Evolutionary conservation across 257 asterid genomes (phyloP), one percentile per base, ranked within the genome.

Genomic region (Linderniella brevidens): DNA sequence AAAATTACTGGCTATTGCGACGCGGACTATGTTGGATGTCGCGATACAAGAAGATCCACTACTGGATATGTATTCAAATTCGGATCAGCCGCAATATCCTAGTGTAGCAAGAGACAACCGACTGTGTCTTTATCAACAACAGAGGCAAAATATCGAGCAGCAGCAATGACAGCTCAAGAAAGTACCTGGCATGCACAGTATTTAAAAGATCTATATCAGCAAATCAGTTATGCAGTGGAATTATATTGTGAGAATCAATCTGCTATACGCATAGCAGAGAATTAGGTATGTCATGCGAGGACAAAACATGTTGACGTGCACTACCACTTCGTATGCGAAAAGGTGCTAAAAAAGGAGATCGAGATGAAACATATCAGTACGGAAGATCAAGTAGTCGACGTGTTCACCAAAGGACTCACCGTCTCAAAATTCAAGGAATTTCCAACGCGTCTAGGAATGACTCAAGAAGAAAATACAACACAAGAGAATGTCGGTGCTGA

Each of bases 11-110:
- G 58, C 13, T 53, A 20, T 5, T 53, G 16, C 16, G 50, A 53
- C 35, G 50, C n/a, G 11, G 42, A 53, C 11, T 53, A 38, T 52
- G 48, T n/a, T 8, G 38, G 38, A 11, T 46, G 41, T 13, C 57
- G 19, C 17, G 54, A 49, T 49, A 49, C 54, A 4, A 17, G 10
- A n/a, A 8, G 40, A 12, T 49, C 54, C 35, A 53, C 58, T 10
- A 41, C 41, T 9, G 39, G 58, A 6, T 53, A 53, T 20, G 49
- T 20, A 0, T 52, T 38, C 18, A 42, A 8, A 1, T 9, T 42
- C 3, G 14, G 50, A 9, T 6, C 13, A 19, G 36, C 15, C 11
- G 35, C 36, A 46, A 5, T 46, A 17, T 46, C 35, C 1, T 46
- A 32, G 35, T 18, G 35, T 3, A 46, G 36, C 50, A 46, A 46